Conservation (phyloP, 1,284 basidiomycete species). For the Xerocomus amazonicus region DNA sequence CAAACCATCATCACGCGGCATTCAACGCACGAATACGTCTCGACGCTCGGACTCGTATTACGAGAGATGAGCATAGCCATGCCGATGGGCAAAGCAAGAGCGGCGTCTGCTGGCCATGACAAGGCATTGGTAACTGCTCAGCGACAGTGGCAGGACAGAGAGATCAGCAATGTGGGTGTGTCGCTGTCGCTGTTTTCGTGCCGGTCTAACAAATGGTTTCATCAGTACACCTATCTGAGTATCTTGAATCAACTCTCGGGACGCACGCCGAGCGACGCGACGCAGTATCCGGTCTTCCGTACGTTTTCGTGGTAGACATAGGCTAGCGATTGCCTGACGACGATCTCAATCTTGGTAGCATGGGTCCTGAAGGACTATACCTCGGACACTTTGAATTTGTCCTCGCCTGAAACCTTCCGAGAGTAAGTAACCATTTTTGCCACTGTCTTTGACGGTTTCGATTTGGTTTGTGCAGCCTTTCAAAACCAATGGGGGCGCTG, state of each 20-base stretch:
- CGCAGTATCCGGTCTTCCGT: constrained; percentile 96
- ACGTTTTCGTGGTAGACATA: constrained; percentile 29
- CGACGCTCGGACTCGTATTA: constrained; percentile 23
- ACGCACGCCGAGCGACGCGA: constrained; percentile 90
- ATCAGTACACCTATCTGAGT: constrained; percentile 81
- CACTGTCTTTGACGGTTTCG: constrained; percentile 10
- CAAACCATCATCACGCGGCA: constrained; percentile 41
- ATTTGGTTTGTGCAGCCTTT: constrained; percentile 46
- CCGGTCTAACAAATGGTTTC: constrained; percentile 1
- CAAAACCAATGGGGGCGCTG: constrained; percentile 90
- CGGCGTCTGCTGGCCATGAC: constrained; percentile 37
- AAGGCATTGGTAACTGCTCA: constrained; percentile 71
- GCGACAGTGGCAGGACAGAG: constrained; percentile 79
- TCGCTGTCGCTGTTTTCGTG: not conserved
- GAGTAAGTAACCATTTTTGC: constrained; percentile 50
- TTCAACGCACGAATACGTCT: constrained; percentile 25
- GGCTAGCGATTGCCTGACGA: not conserved
- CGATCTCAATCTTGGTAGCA: constrained; percentile 39
- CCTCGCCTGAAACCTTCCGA: constrained; percentile 64
- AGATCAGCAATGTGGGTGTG: constrained; percentile 79
- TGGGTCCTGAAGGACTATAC: constrained; percentile 89
- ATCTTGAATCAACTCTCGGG: constrained; percentile 88
- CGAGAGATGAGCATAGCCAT: constrained; percentile 31
- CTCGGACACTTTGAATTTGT: constrained; percentile 72
- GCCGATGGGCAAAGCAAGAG: constrained; percentile 37